Base-by-base conservation (phyloP, 208 protist species). In the Trypanosoma platydactyli region DNA sequence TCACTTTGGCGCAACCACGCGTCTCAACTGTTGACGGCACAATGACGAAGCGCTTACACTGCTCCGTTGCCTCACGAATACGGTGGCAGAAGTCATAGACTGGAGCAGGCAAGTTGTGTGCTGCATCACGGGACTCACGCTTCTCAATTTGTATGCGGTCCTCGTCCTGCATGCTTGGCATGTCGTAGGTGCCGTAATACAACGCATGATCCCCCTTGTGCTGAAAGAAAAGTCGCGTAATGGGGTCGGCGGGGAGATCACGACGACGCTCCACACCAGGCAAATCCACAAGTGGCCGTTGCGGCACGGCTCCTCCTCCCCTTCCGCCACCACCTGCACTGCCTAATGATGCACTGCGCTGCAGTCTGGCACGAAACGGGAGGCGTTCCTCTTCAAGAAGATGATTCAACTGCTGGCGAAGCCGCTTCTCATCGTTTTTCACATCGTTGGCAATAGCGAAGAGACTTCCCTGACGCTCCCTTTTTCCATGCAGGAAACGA, bases 191-290 rank as follows among this genome's bases (percentile, higher is more conserved):
- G 71, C 88, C 87, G 73, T 96, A 93, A 78, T 96, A 94, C 16
- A 96, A 77, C 69, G 91, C 91, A 69, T 94, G 81, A 40, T 96
- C 88, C 22, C 91, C 91, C 69, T 94, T 88, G 77, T 94, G 88
- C 73, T 96, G 91, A 65, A 96, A 96, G 80, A 96, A 96, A 53
- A 96, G 81, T 3, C 91, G 81, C 3, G 91, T 96, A 74, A 96
- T 91, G 9, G 91, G 91, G 72, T 96, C 91, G 0, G 88, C 88
- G 0, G 91, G 91, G 9, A 96, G 74, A 62, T 96, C 91, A 30
- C 86, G 86, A 3, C 77, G 63, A 0, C 84, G 84, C 77, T 91
- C 83, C 18, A 96, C 91, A 12, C 91, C 91, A 0, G 91, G 91
- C 29, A 96, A 71, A 22, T 94, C 70, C 45, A 94, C 83, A 16